phyloP scores from a whole-genome alignment of 1,139 yeast genomes.

The Magnusiomyces tetraspermus region DNA sequence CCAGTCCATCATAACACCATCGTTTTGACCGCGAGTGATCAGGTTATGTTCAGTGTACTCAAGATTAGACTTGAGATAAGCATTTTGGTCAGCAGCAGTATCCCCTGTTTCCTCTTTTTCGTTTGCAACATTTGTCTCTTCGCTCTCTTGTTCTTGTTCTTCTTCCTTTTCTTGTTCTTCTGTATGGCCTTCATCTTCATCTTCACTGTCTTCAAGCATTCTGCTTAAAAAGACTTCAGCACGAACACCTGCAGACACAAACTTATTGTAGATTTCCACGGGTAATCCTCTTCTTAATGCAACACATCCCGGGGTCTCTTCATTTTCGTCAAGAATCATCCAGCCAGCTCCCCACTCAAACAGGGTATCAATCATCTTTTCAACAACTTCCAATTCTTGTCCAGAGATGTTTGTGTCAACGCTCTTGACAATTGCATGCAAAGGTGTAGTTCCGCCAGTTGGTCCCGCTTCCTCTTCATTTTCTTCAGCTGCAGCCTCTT shows the following conservation, averaged over 20 bases:
- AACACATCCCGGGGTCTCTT: constrained; percentile 32
- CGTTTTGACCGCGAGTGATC: constrained; percentile 60
- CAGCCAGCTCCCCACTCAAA: constrained; percentile 90
- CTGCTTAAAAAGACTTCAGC: constrained; percentile 77
- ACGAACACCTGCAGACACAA: constrained; percentile 82
- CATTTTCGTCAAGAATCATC: constrained; percentile 44
- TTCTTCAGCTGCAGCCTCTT: constrained; percentile 18
- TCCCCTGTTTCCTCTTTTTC: constrained; percentile 21
- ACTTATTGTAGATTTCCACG: constrained; percentile 36
- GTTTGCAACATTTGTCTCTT: constrained; percentile 11
- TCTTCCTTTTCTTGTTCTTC: constrained; percentile 22
- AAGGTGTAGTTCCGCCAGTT: constrained; percentile 58
- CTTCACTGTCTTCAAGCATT: constrained; percentile 38
- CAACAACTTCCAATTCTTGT: constrained; percentile 42
- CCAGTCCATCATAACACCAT: constrained; percentile 99
- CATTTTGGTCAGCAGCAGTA: constrained; percentile 40
- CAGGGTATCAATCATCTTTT: constrained; percentile 50
- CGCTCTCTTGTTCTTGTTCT: not conserved
- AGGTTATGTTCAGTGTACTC: constrained; percentile 65
- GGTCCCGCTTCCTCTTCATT: constrained; percentile 34
- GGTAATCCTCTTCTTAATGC: constrained; percentile 31
- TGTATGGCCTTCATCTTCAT: constrained; percentile 20
- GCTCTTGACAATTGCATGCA: constrained; percentile 46
- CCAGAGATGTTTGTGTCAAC: constrained; percentile 26
- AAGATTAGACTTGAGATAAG: constrained; percentile 57